phyloP scores from a whole-genome alignment of 169 alveolate species.

The Babesia ovis region DNA sequence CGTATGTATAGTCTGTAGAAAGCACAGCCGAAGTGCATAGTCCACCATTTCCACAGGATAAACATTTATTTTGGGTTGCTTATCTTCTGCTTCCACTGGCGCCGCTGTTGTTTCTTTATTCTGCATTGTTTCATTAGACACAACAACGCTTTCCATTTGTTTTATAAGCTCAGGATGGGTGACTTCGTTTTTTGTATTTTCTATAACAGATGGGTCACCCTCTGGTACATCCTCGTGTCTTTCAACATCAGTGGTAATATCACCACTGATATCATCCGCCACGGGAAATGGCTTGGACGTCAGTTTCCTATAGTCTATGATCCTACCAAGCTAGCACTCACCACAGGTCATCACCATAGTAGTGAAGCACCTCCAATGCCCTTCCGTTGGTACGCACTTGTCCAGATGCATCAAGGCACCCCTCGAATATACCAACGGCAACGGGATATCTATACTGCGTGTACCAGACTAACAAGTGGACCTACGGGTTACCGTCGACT shows the following conservation, averaged over 20 bases:
- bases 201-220: not conserved
- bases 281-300: slow-evolving; percentile 27
- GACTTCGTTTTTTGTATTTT: not conserved
- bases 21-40: slow-evolving; percentile 25
- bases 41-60: slow-evolving; percentile 46
- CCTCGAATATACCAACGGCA: slow-evolving; percentile 32
- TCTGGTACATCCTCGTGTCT: not conserved
- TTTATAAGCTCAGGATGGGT: not conserved
- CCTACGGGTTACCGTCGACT: slow-evolving; percentile 56
- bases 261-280: not conserved
- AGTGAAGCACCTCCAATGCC: slow-evolving; percentile 55
- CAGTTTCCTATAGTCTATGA: not conserved
- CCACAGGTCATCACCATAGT: slow-evolving; percentile 31
- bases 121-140: not conserved
- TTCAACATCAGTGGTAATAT: not conserved
- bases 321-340: not conserved
- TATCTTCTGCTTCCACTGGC: not conserved
- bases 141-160: not conserved
- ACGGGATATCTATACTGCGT: slow-evolving; percentile 23
- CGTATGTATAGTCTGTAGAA: slow-evolving; percentile 51
- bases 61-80: not conserved
- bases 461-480: not conserved
- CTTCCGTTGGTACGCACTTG: slow-evolving; percentile 50
- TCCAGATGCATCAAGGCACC: slow-evolving; percentile 47
- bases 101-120: not conserved